A percentile compares a stretch with the other conserved stretches of the same genome.
phyloP scores from a whole-genome alignment of 352 stramenopile genomes.

The Globisporangium yorkense region DNA sequence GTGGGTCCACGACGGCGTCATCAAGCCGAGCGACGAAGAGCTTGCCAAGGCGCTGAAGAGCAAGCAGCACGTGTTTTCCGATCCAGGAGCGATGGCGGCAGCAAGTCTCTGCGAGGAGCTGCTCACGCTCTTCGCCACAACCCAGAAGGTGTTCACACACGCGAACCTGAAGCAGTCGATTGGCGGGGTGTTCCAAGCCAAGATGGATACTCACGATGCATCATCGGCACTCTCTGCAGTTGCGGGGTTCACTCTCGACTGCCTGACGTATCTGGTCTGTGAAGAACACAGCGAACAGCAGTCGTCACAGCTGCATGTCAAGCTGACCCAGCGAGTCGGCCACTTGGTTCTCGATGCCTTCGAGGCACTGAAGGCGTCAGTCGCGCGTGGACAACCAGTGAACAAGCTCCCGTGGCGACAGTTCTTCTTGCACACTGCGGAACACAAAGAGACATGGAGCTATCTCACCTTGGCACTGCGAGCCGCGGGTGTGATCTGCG shows the following conservation, averaged over 20 bases:
- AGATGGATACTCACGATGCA: neutral
- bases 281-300: neutral
- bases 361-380: conserved; percentile 13
- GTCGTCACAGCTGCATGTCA: conserved; percentile 14
- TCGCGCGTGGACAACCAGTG: neutral
- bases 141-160: conserved; percentile 23
- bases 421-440: conserved; percentile 22
- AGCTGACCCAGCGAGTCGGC: conserved; percentile 38
- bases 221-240: neutral
- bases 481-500: conserved; percentile 22
- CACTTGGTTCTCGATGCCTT: conserved; percentile 61
- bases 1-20: conserved; percentile 37
- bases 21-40: conserved; percentile 41
- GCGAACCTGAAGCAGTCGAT: conserved; percentile 37
- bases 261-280: conserved; percentile 16
- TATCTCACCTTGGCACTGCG: conserved; percentile 44
- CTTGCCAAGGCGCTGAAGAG: conserved; percentile 7
- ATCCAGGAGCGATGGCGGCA: conserved; percentile 21
- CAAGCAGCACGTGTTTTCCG: conserved; percentile 26
- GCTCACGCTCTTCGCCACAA: conserved; percentile 16
- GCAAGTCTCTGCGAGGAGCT: conserved; percentile 26
- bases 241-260: conserved; percentile 14
- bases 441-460: conserved; percentile 25
- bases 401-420: conserved; percentile 1
- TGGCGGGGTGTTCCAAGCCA: conserved; percentile 20